A percentile compares a stretch with the other conserved stretches of the same genome.
Conservation (phyloP, 768 basidiomycete species). For the Mrakia frigida region DNA sequence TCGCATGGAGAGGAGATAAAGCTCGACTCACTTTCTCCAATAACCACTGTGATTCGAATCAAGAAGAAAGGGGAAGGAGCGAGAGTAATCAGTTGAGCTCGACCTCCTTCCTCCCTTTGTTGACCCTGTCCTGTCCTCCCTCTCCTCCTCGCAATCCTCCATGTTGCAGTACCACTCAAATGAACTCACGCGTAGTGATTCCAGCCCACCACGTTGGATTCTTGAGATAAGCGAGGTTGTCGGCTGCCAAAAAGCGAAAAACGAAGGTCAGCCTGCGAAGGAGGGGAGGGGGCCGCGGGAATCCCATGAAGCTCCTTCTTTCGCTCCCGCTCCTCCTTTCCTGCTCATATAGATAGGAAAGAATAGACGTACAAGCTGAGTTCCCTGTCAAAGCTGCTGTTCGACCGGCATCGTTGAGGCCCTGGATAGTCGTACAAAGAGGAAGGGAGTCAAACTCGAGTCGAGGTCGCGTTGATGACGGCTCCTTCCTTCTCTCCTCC, state of each 20-base stretch:
- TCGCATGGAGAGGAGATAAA: background rate
- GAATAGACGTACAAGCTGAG: slow-evolving; percentile 21
- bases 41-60: slow-evolving; percentile 61
- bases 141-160: background rate
- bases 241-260: slow-evolving; percentile 51
- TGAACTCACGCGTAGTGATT: slow-evolving; percentile 74
- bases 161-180: background rate
- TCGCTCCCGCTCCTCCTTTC: background rate
- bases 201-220: slow-evolving; percentile 98
- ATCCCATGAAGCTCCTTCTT: too few relatives aligned
- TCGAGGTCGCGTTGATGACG: background rate
- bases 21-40: slow-evolving; percentile 71
- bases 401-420: slow-evolving; percentile 28
- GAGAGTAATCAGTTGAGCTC: background rate
- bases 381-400: slow-evolving; percentile 14
- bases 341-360: background rate
- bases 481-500: too few relatives aligned
- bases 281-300: too few relatives aligned
- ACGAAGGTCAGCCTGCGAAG: background rate
- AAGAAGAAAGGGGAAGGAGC: background rate
- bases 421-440: background rate
- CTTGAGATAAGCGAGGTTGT: slow-evolving; percentile 75
- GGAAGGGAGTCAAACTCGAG: background rate
- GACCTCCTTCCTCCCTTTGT: background rate
- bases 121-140: background rate